Conservation (phyloP, 2,329 filamentous ascomycete species). For the Cladosporium sp. region DNA sequence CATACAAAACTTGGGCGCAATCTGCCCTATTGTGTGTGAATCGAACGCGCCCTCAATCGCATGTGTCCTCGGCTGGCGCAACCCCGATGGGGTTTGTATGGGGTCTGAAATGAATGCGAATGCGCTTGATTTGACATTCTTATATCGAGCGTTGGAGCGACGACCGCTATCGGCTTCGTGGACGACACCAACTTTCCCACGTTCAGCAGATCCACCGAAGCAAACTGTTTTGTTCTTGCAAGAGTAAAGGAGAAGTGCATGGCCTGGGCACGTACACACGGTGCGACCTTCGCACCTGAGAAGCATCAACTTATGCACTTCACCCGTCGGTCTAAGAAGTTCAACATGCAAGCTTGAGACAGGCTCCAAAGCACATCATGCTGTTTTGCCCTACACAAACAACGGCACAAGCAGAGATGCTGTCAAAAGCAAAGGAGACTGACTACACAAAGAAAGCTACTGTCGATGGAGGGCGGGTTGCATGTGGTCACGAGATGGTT, state of each 20-base stretch:
- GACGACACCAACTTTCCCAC: slow-evolving; percentile 20
- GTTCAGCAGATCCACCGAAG: slow-evolving; percentile 9
- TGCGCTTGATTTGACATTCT: too few species aligned
- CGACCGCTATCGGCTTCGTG: slow-evolving; percentile 15
- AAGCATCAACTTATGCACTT: slow-evolving; percentile 21
- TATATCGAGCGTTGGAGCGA: neutral
- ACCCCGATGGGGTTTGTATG: too few species aligned
- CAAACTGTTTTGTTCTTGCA: slow-evolving; percentile 14
- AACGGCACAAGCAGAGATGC: neutral
- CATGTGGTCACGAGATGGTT: slow-evolving; percentile 2
- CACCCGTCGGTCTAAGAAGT: neutral
- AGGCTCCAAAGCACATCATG: too few species aligned
- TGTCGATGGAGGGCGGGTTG: neutral
- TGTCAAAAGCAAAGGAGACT: slow-evolving; percentile 6
- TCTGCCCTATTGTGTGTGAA: too few species aligned
- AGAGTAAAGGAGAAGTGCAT: slow-evolving; percentile 14
- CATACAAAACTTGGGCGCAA: too few species aligned
- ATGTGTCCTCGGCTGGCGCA: too few species aligned
- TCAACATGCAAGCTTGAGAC: slow-evolving; percentile 19
- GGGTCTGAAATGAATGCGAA: too few species aligned
- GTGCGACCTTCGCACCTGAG: slow-evolving; percentile 17
- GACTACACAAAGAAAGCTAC: slow-evolving; percentile 2
- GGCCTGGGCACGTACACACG: slow-evolving; percentile 13
- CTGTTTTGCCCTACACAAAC: neutral
- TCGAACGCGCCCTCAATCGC: too few species aligned